Conservation (phyloP, 441 rosid species). For the Adansonia gregorii region DNA sequence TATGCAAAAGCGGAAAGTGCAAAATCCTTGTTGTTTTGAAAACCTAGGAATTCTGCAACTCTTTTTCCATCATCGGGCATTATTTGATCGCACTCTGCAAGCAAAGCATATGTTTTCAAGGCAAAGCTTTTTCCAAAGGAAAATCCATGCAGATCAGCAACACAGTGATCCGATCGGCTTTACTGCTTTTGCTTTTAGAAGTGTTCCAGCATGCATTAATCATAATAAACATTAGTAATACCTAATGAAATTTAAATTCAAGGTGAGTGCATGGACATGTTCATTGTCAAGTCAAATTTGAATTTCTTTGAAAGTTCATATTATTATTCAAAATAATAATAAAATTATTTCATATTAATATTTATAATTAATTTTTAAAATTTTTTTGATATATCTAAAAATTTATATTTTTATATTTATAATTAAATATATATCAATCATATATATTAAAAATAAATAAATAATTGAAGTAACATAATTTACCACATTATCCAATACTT, state of each 20-base stretch:
- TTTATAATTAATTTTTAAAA: no score
- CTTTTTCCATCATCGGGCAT: conserved; percentile 14
- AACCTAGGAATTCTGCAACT: conserved; percentile 19
- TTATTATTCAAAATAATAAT: no score
- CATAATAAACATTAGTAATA: not conserved
- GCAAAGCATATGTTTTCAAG: conserved; percentile 11
- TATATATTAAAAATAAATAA: no score
- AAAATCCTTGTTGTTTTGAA: not conserved
- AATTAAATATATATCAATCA: no score
- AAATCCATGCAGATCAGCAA: conserved; percentile 18
- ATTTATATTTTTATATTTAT: no score
- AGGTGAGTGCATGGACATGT: no score
- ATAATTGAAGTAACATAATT: no score
- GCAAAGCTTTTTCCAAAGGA: conserved; percentile 9
- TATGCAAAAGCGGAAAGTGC: conserved; percentile 17
- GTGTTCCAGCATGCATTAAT: not conserved
- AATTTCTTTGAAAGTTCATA: no score
- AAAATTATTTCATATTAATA: no score
- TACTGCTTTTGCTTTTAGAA: not conserved
- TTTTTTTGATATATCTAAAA: no score
- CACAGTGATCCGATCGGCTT: conserved; percentile 8
- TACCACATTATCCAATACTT: conserved; percentile 4
- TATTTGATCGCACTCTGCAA: conserved; percentile 22
- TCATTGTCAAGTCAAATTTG: no score
- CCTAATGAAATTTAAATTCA: not conserved